These are phyloP conservation scores for Mallotus repandus DNA, from an alignment of 441 rosid genomes.

Conservation along the genomic window DNA sequence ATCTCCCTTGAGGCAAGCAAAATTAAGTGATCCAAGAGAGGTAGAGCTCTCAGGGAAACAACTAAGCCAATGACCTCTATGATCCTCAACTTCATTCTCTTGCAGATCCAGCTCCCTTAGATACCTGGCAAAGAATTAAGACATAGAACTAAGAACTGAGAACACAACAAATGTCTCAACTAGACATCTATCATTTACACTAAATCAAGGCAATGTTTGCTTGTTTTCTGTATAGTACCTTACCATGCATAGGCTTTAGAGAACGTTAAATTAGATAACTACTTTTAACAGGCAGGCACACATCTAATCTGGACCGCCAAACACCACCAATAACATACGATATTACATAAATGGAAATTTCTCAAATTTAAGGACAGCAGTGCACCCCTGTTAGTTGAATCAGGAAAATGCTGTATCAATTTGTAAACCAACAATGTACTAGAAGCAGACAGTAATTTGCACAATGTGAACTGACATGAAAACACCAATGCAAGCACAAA, in stretches of 20 bases:
- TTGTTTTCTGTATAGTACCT: neutral
- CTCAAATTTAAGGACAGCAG: neutral
- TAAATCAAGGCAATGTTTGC: neutral
- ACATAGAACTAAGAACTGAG: neutral
- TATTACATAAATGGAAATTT: neutral
- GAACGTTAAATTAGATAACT: neutral
- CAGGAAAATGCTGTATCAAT: neutral
- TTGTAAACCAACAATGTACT: neutral
- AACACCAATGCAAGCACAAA: neutral
- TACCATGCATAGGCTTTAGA: neutral
- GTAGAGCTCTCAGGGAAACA: conserved; percentile 75
- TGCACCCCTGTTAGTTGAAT: neutral
- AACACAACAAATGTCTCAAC: neutral
- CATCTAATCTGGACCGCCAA: neutral
- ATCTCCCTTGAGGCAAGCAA: conserved; percentile 93
- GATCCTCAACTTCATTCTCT: conserved; percentile 89
- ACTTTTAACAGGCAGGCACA: neutral
- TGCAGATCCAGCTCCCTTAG: conserved; percentile 91
- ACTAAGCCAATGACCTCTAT: conserved; percentile 86
- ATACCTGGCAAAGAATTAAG: conserved; percentile 37
- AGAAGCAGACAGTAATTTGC: neutral
- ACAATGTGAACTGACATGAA: no score
- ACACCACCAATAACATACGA: neutral
- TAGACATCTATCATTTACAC: neutral
- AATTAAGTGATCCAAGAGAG: conserved; percentile 74